Evolutionary conservation across 805 yeast species (phyloP).

Genomic region (Schwanniomyces sp.): DNA sequence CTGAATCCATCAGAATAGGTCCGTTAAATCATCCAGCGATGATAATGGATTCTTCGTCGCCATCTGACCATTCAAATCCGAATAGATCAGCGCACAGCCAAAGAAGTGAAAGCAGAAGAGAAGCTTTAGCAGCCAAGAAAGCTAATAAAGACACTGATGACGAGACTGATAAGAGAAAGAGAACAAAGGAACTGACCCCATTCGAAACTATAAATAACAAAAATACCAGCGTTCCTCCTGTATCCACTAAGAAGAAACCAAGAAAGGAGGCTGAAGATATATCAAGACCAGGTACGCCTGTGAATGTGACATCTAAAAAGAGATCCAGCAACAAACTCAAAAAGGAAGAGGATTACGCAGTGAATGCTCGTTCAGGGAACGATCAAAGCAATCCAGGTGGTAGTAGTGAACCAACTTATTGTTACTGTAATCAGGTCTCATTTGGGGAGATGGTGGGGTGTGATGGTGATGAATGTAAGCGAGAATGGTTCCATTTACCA

Average conservation of each 20-base stretch:
- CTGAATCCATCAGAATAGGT: conserved; percentile 74
- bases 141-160: conserved; percentile 48
- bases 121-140: conserved; percentile 87
- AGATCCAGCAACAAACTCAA: conserved; percentile 18
- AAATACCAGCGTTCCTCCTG: not conserved
- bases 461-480: conserved; percentile 87
- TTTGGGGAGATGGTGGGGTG: conserved; percentile 99
- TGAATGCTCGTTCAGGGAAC: not conserved
- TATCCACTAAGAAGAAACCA: conserved; percentile 14
- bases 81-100: conserved; percentile 67
- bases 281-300: conserved; percentile 15
- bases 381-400: conserved; percentile 4
- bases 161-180: conserved; percentile 15
- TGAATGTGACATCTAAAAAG: conserved; percentile 16
- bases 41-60: conserved; percentile 54
- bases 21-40: conserved; percentile 90
- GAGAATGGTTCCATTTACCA: conserved; percentile 96
- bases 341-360: conserved; percentile 14
- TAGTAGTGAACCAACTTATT: conserved; percentile 73
- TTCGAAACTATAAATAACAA: not conserved
- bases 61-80: conserved; percentile 35
- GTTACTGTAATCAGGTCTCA: conserved; percentile 95
- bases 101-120: conserved; percentile 83
- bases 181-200: conserved; percentile 14
- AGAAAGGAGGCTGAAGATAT: conserved; percentile 16